Base-by-base conservation (phyloP, 768 basidiomycete genomes). In the Amyloporia xantha region DNA sequence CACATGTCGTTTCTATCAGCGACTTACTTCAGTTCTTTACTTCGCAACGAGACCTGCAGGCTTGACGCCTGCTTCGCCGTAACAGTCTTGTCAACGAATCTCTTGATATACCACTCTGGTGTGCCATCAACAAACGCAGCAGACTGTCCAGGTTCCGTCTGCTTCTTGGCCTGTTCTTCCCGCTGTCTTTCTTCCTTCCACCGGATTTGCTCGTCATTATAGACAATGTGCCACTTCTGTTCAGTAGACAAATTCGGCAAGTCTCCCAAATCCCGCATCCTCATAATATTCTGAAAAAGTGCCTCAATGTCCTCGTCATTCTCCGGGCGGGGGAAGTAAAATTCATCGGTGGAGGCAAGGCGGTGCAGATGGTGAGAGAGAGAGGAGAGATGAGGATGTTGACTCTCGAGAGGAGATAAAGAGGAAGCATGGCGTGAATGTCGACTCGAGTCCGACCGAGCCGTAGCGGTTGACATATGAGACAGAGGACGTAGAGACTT, bases 101-200 rank as follows among this genome's bases (percentile, higher is more conserved):
- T 91, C 65, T 84, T 80, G 54, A 98, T 81, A 62, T 92, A 97
- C 86, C 87, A 96, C 63, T 96, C 88, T 1, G 94, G 92, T 7
- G 86, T 81, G 53, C 86, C 84, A 47, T 81, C 78, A 19, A 78
- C 66, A 19, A 79, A 74, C 19, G 74, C 64, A 5, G 69, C 66
- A 5, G 78, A 56, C 47, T 79, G 78, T 5, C 82, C 81, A 2
- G 72, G 61, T 53, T 86, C 85, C 5, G 69, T 69, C 59, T 81
- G 81, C 60, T 71, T 81, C 61, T 71, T 77, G 19, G 73, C 66
- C 57, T 82, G 79, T 48, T 81, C 79, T 53, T 82, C 78, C 56
- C 81, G 75, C 53, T 71, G 75, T 59, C 77, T 80, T 57, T 84
- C 82, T 41, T 84, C 81, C 56, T 78, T 80, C 84, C 86, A 91